These are phyloP conservation scores for Gynostemma pentaphyllum DNA, from an alignment of 306 rosid genomes.

Conservation along the genomic window DNA sequence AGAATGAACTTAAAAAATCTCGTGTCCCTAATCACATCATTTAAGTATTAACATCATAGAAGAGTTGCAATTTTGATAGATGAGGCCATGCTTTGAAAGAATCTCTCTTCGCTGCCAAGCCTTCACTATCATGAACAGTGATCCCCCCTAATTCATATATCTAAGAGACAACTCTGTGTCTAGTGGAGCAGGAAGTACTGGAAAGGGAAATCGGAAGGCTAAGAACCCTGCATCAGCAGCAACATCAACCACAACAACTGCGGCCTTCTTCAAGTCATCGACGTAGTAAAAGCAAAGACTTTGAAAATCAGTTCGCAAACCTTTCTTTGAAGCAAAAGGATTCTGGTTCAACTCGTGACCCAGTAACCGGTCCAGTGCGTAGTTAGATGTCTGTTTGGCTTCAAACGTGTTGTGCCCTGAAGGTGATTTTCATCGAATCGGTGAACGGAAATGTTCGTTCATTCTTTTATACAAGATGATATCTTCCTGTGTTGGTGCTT, in stretches of 20 bases:
- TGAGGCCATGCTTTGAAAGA: background rate
- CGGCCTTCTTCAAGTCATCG: constrained; percentile 65
- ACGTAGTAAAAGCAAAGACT: constrained; percentile 82
- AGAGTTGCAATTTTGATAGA: background rate
- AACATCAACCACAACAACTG: constrained; percentile 33
- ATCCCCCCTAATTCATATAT: background rate
- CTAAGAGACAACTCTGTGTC: constrained; percentile 34
- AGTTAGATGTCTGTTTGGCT: constrained; percentile 34
- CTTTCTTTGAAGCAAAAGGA: constrained; percentile 88
- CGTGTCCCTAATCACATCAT: background rate
- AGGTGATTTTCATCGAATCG: constrained; percentile 16
- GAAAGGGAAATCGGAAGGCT: constrained; percentile 97
- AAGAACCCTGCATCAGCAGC: constrained; percentile 60
- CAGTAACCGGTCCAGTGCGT: constrained; percentile 63
- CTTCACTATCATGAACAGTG: background rate
- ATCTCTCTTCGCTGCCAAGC: background rate
- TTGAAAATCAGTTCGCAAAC: constrained; percentile 77
- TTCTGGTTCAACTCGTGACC: constrained; percentile 60
- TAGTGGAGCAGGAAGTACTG: constrained; percentile 99
- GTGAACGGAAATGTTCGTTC: constrained; percentile 1
- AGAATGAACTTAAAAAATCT: too few relatives aligned
- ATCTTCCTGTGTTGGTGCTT: constrained; percentile 1
- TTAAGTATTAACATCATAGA: background rate
- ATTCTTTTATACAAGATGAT: constrained; percentile 1
- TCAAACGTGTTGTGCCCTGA: constrained; percentile 31